These are phyloP conservation scores for Russula earlei DNA, from an alignment of 768 basidiomycete species.

Conservation along the genomic window DNA sequence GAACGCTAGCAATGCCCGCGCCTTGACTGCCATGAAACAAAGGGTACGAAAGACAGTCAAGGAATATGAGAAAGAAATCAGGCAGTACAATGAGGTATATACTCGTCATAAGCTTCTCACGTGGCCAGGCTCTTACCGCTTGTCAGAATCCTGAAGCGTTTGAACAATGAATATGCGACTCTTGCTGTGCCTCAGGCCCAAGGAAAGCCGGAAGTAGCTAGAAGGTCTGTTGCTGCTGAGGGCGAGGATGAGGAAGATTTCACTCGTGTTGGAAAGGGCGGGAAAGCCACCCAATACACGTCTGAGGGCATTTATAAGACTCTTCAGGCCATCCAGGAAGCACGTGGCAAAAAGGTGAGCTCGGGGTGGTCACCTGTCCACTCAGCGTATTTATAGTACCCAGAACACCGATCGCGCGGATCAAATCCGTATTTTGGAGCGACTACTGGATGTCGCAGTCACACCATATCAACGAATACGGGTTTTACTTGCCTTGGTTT, in stretches of 20 bases:
- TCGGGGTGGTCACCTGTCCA: not conserved
- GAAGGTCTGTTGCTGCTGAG: constrained; percentile 27
- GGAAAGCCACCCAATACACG: constrained; percentile 72
- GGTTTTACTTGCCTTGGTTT: constrained; percentile 86
- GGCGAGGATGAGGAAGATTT: constrained; percentile 47
- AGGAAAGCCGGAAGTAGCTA: constrained; percentile 30
- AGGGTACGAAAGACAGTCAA: constrained; percentile 87
- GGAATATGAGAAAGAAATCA: constrained; percentile 77
- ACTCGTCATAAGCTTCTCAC: not conserved
- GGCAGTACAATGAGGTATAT: constrained; percentile 68
- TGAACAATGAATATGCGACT: constrained; percentile 60
- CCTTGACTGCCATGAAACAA: constrained; percentile 96
- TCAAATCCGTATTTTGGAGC: constrained; percentile 86
- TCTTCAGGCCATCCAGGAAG: constrained; percentile 84
- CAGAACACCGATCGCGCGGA: constrained; percentile 95
- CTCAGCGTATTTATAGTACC: not conserved
- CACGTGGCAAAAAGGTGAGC: constrained; percentile 88
- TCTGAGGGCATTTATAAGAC: constrained; percentile 87
- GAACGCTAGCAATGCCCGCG: constrained; percentile 89
- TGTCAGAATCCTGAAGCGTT: constrained; percentile 81
- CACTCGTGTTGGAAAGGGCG: constrained; percentile 85
- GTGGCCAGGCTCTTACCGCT: not conserved
- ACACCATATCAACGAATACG: constrained; percentile 92
- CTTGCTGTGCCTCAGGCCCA: constrained; percentile 39
- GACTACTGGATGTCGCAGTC: constrained; percentile 72